A percentile compares a stretch with the other conserved stretches of the same genome.
Conservation (phyloP, 306 rosid genomes). For the Gleditsia sinensis region DNA sequence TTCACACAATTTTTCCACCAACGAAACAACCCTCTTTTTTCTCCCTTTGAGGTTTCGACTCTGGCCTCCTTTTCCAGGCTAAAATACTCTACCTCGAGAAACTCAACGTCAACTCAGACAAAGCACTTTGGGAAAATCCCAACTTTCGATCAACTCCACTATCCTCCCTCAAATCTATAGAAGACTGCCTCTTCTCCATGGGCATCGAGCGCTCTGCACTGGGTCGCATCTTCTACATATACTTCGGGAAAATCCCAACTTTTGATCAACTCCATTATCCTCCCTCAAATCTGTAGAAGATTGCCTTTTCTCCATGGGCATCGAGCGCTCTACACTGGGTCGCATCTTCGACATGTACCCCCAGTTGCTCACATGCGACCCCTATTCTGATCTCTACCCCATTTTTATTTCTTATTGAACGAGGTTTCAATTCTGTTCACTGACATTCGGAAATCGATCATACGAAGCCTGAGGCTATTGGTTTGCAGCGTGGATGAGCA, state of each 20-base stretch:
- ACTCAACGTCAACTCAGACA: conserved; percentile 54
- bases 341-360: conserved; percentile 83
- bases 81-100: conserved; percentile 66
- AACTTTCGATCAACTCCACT: conserved; percentile 55
- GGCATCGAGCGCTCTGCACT: too few species aligned
- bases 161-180: too few species aligned
- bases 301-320: conserved; percentile 69
- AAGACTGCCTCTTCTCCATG: too few species aligned
- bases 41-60: conserved; percentile 38
- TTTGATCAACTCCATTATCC: conserved; percentile 57
- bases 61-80: conserved; percentile 67
- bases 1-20: conserved; percentile 32
- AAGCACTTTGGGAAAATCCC: conserved; percentile 66
- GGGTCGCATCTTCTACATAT: too few species aligned
- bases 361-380: too few species aligned
- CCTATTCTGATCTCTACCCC: too few species aligned
- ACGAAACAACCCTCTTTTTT: background rate
- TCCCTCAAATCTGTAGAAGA: conserved; percentile 54
- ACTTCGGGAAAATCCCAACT: conserved; percentile 56
- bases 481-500: conserved; percentile 54
- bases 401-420: too few species aligned
- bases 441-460: conserved; percentile 49
- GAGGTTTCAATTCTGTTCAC: too few species aligned
- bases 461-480: conserved; percentile 69
- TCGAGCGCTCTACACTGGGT: conserved; percentile 50